A percentile compares a stretch with the other conserved stretches of the same genome.
These are phyloP conservation scores for Globisporangium polare DNA, from an alignment of 352 stramenopile genomes.

Conservation along the genomic window DNA sequence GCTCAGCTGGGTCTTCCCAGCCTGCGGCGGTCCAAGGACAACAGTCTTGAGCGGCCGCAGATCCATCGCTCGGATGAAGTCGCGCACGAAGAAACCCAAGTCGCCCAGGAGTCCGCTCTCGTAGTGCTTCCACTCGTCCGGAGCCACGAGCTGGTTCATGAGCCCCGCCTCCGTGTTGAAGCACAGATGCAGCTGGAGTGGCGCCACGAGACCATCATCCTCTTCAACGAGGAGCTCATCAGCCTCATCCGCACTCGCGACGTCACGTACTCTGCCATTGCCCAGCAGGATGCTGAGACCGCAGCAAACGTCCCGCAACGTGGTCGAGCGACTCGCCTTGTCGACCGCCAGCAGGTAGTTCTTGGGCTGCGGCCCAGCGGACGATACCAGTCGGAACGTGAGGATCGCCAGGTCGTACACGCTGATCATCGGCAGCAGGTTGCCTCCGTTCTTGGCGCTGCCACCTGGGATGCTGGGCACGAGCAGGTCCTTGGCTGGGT, in stretches of 20 bases:
- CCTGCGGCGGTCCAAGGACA: slow-evolving; percentile 62
- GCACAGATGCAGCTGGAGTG: slow-evolving; percentile 68
- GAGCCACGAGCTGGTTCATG: slow-evolving; percentile 52
- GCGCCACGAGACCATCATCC: slow-evolving; percentile 45
- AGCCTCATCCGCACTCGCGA: slow-evolving; percentile 35
- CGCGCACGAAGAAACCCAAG: slow-evolving; percentile 57
- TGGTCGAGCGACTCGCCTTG: slow-evolving; percentile 41
- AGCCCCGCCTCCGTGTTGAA: slow-evolving; percentile 53
- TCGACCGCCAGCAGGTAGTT: slow-evolving; percentile 71
- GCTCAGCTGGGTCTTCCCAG: slow-evolving; percentile 61
- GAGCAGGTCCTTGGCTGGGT: slow-evolving; percentile 44
- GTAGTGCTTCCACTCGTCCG: slow-evolving; percentile 70
- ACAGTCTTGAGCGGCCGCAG: slow-evolving; percentile 65
- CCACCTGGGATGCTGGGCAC: slow-evolving; percentile 52
- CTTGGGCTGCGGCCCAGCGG: slow-evolving; percentile 29
- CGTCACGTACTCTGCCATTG: slow-evolving; percentile 41
- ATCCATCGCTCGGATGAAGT: slow-evolving; percentile 77
- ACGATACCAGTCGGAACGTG: slow-evolving; percentile 38
- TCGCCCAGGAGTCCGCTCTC: slow-evolving; percentile 56
- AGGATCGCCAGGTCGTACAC: slow-evolving; percentile 75
- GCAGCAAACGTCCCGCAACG: slow-evolving; percentile 57
- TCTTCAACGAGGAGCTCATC: slow-evolving; percentile 59
- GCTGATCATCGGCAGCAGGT: slow-evolving; percentile 82
- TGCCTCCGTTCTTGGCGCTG: slow-evolving; percentile 31
- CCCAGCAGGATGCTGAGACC: slow-evolving; percentile 57